Base-by-base conservation (phyloP, 805 yeast species). In the Pichia heedii region DNA sequence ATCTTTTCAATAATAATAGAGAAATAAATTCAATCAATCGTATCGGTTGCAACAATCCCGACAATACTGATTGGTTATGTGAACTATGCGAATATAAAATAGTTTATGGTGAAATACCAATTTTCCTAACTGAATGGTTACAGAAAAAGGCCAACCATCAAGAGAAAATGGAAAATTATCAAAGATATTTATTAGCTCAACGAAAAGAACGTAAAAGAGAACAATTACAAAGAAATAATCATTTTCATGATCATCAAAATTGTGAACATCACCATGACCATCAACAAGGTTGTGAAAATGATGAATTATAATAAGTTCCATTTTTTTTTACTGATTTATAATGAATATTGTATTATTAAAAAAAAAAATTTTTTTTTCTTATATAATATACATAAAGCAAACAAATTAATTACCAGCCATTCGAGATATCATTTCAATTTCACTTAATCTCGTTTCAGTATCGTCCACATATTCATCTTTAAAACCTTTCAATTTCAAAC, bases 51-150 rank as follows among this genome's bases (percentile, higher is more conserved):
- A 41, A 41, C 15, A 36, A 41, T n/a, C 33, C 37, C 15, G 18
- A 36, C 7, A 41, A 40, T 32, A 33, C 26, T 27, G 18, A 11
- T 10, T 59, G 60, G 60, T 40, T 49, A 2, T 73, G 79, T 53
- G 60, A 70, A 39, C 63, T 73, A 37, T 73, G 79, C 57, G 74
- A 73, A 48, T 73, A 70, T 54, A 75, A 73, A 51, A 61, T 63
- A 10, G 63, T 73, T 5, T 73, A 60, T 52, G 78, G 79, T 2
- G 54, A 54, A 26, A 65, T 67, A 44, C 78, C 79, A 1, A 47
- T 57, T 21, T 68, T 67, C 46, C 56, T 71, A 57, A 66, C 71
- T 50, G 64, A 66, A 47, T 70, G 74, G 73, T 66, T 67, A 44
- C 67, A 71, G 42, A 57, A 58, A 39, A 61, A 64, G 39, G 52